A percentile compares a stretch with the other conserved stretches of the same genome.
Conservation (phyloP, 2,329 filamentous ascomycete genomes). For the Aspergillus ibericus region DNA sequence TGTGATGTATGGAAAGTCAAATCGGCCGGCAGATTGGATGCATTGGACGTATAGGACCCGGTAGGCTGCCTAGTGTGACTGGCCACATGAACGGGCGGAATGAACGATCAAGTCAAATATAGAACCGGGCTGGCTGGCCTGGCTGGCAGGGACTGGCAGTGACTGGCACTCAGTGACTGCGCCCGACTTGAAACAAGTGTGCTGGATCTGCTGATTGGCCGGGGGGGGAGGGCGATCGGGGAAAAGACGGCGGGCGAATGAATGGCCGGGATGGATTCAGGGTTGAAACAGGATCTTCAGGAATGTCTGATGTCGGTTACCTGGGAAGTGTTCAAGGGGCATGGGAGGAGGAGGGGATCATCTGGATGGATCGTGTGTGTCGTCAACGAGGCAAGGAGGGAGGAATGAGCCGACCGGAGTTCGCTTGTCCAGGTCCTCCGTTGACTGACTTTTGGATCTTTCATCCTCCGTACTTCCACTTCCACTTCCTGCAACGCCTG, state of each 20-base stretch:
- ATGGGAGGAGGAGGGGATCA: not conserved
- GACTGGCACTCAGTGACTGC: too few species aligned
- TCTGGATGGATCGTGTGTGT: not conserved
- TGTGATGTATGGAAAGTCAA: not conserved
- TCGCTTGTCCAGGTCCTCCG: not conserved
- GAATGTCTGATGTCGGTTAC: not conserved
- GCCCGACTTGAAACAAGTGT: not conserved
- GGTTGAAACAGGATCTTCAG: constrained; percentile 1
- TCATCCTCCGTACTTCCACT: too few species aligned
- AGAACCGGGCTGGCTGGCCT: not conserved
- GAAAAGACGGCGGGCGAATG: not conserved
- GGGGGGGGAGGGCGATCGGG: not conserved
- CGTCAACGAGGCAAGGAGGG: not conserved
- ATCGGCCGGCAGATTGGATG: not conserved
- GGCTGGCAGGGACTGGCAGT: too few species aligned
- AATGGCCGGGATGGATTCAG: not conserved
- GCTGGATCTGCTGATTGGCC: not conserved
- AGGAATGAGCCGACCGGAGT: not conserved
- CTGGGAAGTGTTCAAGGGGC: not conserved
- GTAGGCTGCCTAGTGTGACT: not conserved
- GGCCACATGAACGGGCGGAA: not conserved
- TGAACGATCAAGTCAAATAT: not conserved
- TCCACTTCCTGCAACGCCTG: too few species aligned
- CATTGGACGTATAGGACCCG: not conserved
- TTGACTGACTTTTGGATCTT: too few species aligned